Evolutionary conservation across 495 filamentous ascomycete genomes (phyloP), one percentile per base, ranked within the genome.

Genomic region (Talaromyces stipitatus): DNA sequence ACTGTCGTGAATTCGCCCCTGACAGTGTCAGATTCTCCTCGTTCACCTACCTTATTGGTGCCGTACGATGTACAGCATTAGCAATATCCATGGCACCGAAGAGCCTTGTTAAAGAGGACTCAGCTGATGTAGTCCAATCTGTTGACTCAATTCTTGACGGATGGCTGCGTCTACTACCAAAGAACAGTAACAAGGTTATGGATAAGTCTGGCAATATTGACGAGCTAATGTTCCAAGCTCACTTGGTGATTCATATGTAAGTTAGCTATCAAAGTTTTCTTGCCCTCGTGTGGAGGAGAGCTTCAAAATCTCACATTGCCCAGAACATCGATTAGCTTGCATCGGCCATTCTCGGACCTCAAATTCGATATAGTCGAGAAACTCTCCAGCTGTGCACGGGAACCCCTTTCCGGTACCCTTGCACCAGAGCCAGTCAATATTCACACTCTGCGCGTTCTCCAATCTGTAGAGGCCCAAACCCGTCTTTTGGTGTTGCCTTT

Each of bases 21-120:
- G 81, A 73, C 75, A n/a, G 68, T 71, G n/a, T 92, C 20, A 10
- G 12, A 12, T 48, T 89, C 64, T 91, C 88, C 14, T 91, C 88
- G 3, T 90, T 87, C 58, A 75, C 87, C 3, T 91, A 92, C 61
- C 85, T 88, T 10, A 82, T 92, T 51, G 75, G 77, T 33, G 74
- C 77, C 12, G 69, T 77, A 4, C 72, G 65, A 18, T 66, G 69
- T 43, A 48, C 60, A 0, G 69, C 60, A 16, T 30, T 58, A 0
- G 68, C 68, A 1, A 66, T 72, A 54, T 63, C 61, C 1, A 55
- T 56, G 24, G 50, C 27, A 0, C 68, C 68, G 1, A 63, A 61
- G 12, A 45, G 51, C 1, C 58, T 59, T 0, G 53, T 7, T 0
- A 61, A 55, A 12, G 65, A 69, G 51, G 67, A 66, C 48, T 69